Percentiles rank a stretch among this genome's conserved stretches.
phyloP scores from a whole-genome alignment of 176 grass and related monocot species.

The Otatea glauca region DNA sequence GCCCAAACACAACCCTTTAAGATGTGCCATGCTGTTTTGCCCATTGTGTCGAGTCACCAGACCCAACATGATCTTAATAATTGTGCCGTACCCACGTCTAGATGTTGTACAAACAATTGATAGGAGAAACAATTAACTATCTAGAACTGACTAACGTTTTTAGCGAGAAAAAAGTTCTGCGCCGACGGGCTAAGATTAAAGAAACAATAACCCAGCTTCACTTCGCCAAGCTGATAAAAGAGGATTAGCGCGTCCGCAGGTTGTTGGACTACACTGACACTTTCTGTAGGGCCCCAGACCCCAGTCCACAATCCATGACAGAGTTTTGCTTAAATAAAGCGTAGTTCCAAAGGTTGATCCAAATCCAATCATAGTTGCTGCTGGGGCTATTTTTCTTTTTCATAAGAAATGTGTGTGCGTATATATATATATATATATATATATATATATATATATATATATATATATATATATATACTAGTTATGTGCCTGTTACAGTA shows the following conservation, averaged over 20 bases:
- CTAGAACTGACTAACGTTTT: background rate
- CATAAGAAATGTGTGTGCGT: background rate
- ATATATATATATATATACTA: no score
- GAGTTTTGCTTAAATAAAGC: background rate
- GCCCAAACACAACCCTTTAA: no score
- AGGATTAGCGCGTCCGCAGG: constrained; percentile 39
- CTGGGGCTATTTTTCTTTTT: background rate
- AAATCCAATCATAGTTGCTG: background rate
- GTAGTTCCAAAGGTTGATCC: background rate
- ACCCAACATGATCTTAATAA: no score
- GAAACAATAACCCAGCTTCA: constrained; percentile 9
- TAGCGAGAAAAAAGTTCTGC: background rate
- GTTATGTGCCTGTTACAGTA: no score
- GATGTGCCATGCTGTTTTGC: no score
- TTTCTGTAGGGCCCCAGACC: constrained; percentile 18
- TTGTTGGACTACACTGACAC: constrained; percentile 21
- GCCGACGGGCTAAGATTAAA: constrained; percentile 37
- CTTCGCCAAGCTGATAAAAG: constrained; percentile 28
- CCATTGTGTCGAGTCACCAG: no score
- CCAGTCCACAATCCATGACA: background rate
- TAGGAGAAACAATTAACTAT: no score
- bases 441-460: no score
- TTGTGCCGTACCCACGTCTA: no score
- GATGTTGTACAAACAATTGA: no score
- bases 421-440: no score